Percentiles rank a stretch among this genome's conserved stretches.
Evolutionary conservation across 2,329 filamentous ascomycete species (phyloP).

Genomic region (Drechmeria coniospora): DNA sequence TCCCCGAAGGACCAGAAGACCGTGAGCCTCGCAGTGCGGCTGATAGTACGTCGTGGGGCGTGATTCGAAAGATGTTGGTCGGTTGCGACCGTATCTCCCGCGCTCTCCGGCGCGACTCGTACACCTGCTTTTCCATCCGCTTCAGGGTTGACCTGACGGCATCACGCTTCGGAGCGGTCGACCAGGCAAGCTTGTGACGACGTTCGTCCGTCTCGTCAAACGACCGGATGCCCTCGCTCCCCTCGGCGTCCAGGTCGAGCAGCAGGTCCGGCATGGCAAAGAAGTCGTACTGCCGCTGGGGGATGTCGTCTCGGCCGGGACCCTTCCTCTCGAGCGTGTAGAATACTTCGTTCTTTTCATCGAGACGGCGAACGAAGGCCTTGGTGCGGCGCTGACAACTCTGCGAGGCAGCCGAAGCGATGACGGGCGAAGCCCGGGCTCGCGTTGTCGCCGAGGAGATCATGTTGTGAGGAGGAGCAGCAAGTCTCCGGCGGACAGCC

Average conservation of each 20-base stretch:
- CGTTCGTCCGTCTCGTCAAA: slow-evolving; percentile 21
- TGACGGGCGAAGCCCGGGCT: too few relatives aligned
- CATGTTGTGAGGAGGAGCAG: slow-evolving; percentile 5
- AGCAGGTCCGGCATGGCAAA: slow-evolving; percentile 27
- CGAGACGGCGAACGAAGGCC: slow-evolving; percentile 10
- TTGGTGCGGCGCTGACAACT: slow-evolving; percentile 7
- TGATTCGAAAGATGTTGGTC: slow-evolving; percentile 21
- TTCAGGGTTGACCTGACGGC: slow-evolving; percentile 12
- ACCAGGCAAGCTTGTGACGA: slow-evolving; percentile 16
- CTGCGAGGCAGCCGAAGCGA: slow-evolving; percentile 4
- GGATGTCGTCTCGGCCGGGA: slow-evolving; percentile 3
- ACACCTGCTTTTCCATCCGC: slow-evolving; percentile 14
- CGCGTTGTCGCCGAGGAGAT: slow-evolving; percentile 6
- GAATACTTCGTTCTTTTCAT: slow-evolving; percentile 11
- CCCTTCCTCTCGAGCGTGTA: slow-evolving; percentile 11
- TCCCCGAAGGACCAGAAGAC: too few relatives aligned
- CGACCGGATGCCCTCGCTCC: slow-evolving; percentile 25
- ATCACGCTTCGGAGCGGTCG: slow-evolving; percentile 7
- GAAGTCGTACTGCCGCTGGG: slow-evolving; percentile 10
- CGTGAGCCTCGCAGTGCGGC: slow-evolving; percentile 17
- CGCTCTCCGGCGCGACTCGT: slow-evolving; percentile 11
- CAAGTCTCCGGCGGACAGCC: not conserved
- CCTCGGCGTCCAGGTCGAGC: slow-evolving; percentile 37
- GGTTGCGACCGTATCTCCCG: slow-evolving; percentile 11
- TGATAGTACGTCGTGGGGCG: slow-evolving; percentile 27